These are phyloP conservation scores for Plasmodium ovale DNA, from an alignment of 169 alveolate species.

Conservation along the genomic window DNA sequence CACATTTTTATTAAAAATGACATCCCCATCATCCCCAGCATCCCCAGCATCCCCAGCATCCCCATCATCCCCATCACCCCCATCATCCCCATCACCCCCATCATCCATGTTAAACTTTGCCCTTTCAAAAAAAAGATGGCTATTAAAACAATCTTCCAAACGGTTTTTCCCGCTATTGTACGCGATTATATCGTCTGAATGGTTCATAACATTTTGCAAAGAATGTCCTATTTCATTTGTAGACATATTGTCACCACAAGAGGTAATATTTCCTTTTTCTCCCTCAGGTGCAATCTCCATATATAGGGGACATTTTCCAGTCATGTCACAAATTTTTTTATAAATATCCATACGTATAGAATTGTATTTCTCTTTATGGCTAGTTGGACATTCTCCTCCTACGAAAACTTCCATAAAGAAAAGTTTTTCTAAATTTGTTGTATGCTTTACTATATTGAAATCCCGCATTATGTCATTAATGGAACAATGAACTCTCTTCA, in stretches of 20 bases:
- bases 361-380: background rate
- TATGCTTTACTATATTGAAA: constrained; percentile 15
- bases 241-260: background rate
- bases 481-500: background rate
- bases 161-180: no score
- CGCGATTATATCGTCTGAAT: no score
- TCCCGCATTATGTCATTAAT: constrained; percentile 5
- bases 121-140: constrained; percentile 4
- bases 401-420: constrained; percentile 1
- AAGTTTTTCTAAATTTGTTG: constrained; percentile 15
- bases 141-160: background rate
- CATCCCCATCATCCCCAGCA: no score
- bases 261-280: background rate
- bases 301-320: constrained; percentile 6
- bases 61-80: no score
- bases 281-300: background rate
- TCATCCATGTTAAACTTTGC: constrained; percentile 3
- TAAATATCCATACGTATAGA: background rate
- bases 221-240: background rate
- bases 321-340: background rate
- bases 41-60: no score
- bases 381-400: background rate
- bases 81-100: no score
- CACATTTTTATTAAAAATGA: background rate
- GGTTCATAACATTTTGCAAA: background rate